Evolutionary conservation across 148 eudicot species (phyloP).

Genomic region (Fallopia convolvulus): DNA sequence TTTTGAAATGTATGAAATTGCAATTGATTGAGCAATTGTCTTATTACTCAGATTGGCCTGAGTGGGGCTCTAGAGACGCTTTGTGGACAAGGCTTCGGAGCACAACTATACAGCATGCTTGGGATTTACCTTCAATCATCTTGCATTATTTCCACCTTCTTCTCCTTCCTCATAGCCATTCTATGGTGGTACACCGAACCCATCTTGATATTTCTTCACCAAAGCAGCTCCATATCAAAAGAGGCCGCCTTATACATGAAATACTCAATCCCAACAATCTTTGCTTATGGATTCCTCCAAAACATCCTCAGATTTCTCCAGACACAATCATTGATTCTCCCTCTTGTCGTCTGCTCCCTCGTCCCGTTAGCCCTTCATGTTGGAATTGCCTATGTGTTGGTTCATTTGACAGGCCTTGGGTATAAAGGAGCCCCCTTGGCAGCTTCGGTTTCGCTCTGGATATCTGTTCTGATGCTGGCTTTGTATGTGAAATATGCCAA

Average conservation of each 20-base stretch:
- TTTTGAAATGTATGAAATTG: too few relatives aligned
- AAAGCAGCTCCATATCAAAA: constrained; percentile 47
- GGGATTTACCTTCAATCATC: constrained; percentile 86
- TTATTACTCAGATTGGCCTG: constrained; percentile 35
- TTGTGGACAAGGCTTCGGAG: constrained; percentile 90
- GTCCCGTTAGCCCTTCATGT: constrained; percentile 40
- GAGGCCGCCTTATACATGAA: constrained; percentile 53
- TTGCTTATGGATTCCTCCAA: constrained; percentile 52
- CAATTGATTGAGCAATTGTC: not conserved
- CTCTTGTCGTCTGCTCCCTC: constrained; percentile 46
- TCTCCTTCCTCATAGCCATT: constrained; percentile 52
- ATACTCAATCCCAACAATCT: constrained; percentile 56
- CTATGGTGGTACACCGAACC: constrained; percentile 70
- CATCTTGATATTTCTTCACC: constrained; percentile 53
- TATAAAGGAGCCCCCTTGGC: constrained; percentile 69
- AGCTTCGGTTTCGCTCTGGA: constrained; percentile 59
- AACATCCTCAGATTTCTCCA: constrained; percentile 80
- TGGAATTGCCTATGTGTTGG: constrained; percentile 35
- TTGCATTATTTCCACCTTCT: constrained; percentile 52
- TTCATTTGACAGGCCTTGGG: constrained; percentile 39
- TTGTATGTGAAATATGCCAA: constrained; percentile 29
- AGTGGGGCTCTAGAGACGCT: constrained; percentile 90
- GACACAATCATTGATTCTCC: constrained; percentile 56
- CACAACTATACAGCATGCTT: constrained; percentile 44
- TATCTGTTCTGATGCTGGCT: constrained; percentile 38